Conservation (phyloP, 2,329 filamentous ascomycete genomes). For the Sclerotinia trifoliorum region DNA sequence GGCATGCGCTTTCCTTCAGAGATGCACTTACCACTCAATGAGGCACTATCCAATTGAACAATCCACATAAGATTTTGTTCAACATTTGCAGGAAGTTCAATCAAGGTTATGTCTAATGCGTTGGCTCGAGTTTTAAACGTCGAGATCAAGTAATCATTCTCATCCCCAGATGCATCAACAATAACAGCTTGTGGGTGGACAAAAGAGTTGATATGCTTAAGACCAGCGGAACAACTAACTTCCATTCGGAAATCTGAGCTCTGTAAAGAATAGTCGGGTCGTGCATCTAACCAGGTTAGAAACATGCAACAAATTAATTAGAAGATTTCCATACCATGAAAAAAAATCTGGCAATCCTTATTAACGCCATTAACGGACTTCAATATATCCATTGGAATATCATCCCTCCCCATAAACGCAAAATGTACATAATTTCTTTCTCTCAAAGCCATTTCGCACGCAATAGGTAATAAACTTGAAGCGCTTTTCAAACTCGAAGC, state of each 20-base stretch:
- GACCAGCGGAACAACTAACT: conserved; percentile 59
- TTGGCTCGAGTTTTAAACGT: conserved; percentile 57
- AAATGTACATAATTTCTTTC: conserved; percentile 77
- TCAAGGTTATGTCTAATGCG: conserved; percentile 58
- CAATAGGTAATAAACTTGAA: conserved; percentile 71
- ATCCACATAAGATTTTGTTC: conserved; percentile 72
- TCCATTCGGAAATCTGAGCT: conserved; percentile 71
- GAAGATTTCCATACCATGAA: conserved; percentile 47
- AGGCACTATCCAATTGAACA: conserved; percentile 69
- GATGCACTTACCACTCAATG: conserved; percentile 58
- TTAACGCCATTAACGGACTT: conserved; percentile 77
- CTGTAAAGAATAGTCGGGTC: conserved; percentile 67
- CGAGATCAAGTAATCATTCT: conserved; percentile 67
- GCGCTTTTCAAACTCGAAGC: conserved; percentile 72
- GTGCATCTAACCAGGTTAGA: conserved; percentile 57
- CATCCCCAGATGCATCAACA: conserved; percentile 64
- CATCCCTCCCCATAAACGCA: conserved; percentile 70
- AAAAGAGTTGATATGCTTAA: conserved; percentile 71
- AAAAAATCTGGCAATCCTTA: conserved; percentile 62
- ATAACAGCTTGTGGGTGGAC: conserved; percentile 70
- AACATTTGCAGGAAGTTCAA: conserved; percentile 68
- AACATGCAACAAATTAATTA: conserved; percentile 10
- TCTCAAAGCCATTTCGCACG: conserved; percentile 78
- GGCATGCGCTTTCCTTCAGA: not conserved
- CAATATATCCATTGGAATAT: conserved; percentile 67